Conservation (phyloP, 2,329 filamentous ascomycete genomes). For the Leptographium procerum region DNA sequence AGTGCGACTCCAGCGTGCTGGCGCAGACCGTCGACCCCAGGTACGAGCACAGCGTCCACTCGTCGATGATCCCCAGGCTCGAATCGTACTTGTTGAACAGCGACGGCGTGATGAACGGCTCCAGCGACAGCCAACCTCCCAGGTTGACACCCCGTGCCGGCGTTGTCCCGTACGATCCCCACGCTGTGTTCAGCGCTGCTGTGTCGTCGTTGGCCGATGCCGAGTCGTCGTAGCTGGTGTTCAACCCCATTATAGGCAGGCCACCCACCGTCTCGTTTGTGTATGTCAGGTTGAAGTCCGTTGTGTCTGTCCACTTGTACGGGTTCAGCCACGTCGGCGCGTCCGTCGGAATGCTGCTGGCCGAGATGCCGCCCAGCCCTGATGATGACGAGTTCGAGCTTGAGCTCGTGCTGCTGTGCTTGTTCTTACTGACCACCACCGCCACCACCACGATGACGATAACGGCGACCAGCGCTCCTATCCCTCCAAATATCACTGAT, state of each 20-base stretch:
- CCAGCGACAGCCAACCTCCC: conserved; percentile 86
- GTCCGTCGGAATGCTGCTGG: conserved; percentile 46
- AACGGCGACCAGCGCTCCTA: conserved; percentile 49
- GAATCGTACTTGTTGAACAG: conserved; percentile 62
- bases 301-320: conserved; percentile 82
- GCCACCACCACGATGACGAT: conserved; percentile 59
- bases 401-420: conserved; percentile 13
- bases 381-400: conserved; percentile 19
- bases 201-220: conserved; percentile 67
- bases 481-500: conserved; percentile 38
- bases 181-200: conserved; percentile 62
- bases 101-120: conserved; percentile 92
- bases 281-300: conserved; percentile 89
- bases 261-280: conserved; percentile 75
- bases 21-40: conserved; percentile 56
- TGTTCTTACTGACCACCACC: conserved; percentile 53
- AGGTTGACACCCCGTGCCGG: conserved; percentile 86
- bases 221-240: conserved; percentile 76
- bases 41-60: conserved; percentile 65
- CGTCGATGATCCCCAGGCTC: conserved; percentile 62
- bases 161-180: conserved; percentile 63
- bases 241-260: conserved; percentile 83
- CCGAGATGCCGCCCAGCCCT: conserved; percentile 40
- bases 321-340: conserved; percentile 75
- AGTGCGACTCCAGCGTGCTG: conserved; percentile 73